Evolutionary conservation across 257 asterid species (phyloP).

Genomic region (Solanum chilense): DNA sequence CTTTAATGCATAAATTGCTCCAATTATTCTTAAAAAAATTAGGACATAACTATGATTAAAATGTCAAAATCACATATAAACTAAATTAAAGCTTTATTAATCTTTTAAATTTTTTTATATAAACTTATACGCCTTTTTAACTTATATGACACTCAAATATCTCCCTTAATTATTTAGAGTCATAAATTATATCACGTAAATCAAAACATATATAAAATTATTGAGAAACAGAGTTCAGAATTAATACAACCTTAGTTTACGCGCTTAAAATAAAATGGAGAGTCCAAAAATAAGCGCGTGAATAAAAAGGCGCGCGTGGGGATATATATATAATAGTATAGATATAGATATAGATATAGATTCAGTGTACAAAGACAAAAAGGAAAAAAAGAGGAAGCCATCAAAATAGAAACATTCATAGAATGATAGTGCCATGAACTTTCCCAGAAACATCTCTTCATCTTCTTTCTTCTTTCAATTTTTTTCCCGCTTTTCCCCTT

Average conservation of each 20-base stretch:
- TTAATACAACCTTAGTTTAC: too few species aligned
- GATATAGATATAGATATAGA: not conserved
- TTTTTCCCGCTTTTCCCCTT: constrained; percentile 46
- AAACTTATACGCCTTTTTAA: too few species aligned
- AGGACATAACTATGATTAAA: too few species aligned
- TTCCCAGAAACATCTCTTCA: constrained; percentile 28
- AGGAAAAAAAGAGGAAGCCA: not conserved
- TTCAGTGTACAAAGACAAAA: not conserved
- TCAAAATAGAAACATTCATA: not conserved
- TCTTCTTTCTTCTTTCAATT: constrained; percentile 71
- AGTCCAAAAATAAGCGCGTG: not conserved
- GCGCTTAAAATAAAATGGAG: not conserved
- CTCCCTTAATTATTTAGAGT: too few species aligned
- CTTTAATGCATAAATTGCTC: too few species aligned
- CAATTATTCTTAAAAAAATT: too few species aligned
- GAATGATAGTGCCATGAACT: constrained; percentile 23
- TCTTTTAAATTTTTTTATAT: too few species aligned
- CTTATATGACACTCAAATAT: too few species aligned
- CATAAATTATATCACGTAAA: too few species aligned
- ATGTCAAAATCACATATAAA: too few species aligned
- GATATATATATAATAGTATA: not conserved
- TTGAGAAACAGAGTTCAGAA: rapidly evolving
- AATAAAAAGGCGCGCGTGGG: not conserved
- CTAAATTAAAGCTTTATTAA: too few species aligned
- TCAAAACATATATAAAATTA: too few species aligned